These are phyloP conservation scores for Penicillium atrosanguineum DNA, from an alignment of 495 filamentous ascomycete genomes.

Conservation along the genomic window DNA sequence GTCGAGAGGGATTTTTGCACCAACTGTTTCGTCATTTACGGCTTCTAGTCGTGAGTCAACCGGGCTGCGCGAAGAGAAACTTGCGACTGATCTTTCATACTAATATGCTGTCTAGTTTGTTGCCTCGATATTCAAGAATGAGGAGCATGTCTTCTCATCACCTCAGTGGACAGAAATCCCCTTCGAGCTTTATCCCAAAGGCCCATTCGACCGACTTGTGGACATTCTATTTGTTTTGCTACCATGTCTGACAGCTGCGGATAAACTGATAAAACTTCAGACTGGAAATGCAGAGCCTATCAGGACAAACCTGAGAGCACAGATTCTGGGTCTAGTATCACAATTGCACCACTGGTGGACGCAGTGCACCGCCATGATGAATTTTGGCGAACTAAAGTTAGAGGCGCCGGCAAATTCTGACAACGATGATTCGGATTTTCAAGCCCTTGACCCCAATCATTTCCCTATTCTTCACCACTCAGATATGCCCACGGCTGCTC, in stretches of 20 bases:
- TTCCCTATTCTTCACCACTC: slow-evolving; percentile 4
- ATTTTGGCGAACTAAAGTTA: background rate
- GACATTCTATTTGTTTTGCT: slow-evolving; percentile 12
- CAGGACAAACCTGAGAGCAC: background rate
- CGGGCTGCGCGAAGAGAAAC: background rate
- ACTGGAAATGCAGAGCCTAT: background rate
- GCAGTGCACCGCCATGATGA: slow-evolving; percentile 2
- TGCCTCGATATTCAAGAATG: slow-evolving; percentile 6
- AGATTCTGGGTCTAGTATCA: background rate
- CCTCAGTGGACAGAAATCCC: slow-evolving; percentile 6
- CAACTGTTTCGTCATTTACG: slow-evolving; percentile 14
- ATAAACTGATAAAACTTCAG: background rate
- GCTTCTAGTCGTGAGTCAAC: slow-evolving; percentile 10
- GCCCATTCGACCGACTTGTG: slow-evolving; percentile 10
- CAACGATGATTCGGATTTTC: background rate
- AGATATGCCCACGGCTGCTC: slow-evolving; percentile 17
- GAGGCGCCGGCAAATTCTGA: background rate
- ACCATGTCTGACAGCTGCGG: slow-evolving; percentile 7
- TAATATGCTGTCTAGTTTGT: slow-evolving; percentile 5
- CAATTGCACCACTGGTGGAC: slow-evolving; percentile 12
- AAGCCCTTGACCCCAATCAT: slow-evolving; percentile 2
- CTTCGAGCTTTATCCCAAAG: slow-evolving; percentile 10
- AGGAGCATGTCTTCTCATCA: slow-evolving; percentile 12
- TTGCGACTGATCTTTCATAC: background rate
- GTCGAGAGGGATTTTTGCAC: slow-evolving; percentile 15